These are phyloP conservation scores for Penicillium paxilli DNA, from an alignment of 495 filamentous ascomycete species.

Conservation along the genomic window DNA sequence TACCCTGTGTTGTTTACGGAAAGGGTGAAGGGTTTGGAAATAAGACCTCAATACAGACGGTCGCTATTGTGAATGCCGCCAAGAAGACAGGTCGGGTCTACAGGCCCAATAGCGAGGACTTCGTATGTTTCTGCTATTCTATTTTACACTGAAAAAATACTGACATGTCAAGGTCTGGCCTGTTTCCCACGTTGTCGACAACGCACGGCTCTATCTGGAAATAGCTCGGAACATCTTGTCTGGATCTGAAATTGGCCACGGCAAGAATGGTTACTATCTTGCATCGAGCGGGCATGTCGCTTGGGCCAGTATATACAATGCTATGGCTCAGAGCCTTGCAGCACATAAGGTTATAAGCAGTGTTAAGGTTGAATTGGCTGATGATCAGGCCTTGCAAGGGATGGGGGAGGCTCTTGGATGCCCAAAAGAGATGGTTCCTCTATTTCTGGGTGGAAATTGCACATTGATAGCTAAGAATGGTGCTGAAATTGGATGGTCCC, in stretches of 20 bases:
- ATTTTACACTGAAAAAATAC: neutral
- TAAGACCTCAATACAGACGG: slow-evolving; percentile 48
- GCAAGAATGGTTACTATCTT: slow-evolving; percentile 51
- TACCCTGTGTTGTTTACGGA: slow-evolving; percentile 49
- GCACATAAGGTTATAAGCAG: slow-evolving; percentile 37
- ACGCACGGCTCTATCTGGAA: slow-evolving; percentile 39
- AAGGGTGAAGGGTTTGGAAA: slow-evolving; percentile 49
- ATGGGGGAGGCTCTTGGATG: slow-evolving; percentile 39
- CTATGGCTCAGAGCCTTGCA: slow-evolving; percentile 38
- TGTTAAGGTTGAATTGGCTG: slow-evolving; percentile 26
- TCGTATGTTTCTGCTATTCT: slow-evolving; percentile 26
- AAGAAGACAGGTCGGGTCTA: slow-evolving; percentile 35
- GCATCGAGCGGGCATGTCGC: slow-evolving; percentile 43
- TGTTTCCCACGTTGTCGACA: slow-evolving; percentile 48
- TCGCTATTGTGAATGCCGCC: slow-evolving; percentile 46
- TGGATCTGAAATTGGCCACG: slow-evolving; percentile 32
- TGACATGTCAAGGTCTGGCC: slow-evolving; percentile 42
- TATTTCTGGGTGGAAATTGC: slow-evolving; percentile 43
- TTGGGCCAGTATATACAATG: slow-evolving; percentile 48
- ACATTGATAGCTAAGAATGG: slow-evolving; percentile 39
- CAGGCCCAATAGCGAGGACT: slow-evolving; percentile 28
- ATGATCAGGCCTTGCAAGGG: slow-evolving; percentile 28
- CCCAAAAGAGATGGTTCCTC: slow-evolving; percentile 27
- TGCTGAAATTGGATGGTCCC: slow-evolving; percentile 42
- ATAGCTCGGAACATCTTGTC: slow-evolving; percentile 43